A percentile compares a stretch with the other conserved stretches of the same genome.
Conservation (phyloP, 1,139 yeast genomes). For the Taphrina flavorubra region DNA sequence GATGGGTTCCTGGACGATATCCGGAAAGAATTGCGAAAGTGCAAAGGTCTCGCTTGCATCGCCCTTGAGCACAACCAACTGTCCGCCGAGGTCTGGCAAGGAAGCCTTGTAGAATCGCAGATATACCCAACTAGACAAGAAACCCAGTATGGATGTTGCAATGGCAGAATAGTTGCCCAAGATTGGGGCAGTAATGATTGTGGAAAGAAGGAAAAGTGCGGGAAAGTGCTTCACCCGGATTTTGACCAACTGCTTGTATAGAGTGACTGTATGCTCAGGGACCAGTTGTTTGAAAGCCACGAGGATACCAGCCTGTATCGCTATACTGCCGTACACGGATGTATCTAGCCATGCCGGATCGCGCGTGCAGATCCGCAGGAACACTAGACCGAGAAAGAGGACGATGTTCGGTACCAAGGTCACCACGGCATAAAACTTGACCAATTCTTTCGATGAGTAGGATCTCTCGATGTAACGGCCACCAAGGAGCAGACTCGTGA, state of each 20-base stretch:
- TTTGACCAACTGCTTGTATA: slow-evolving; percentile 67
- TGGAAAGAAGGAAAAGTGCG: slow-evolving; percentile 60
- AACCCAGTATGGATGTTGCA: slow-evolving; percentile 71
- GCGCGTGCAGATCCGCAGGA: slow-evolving; percentile 49
- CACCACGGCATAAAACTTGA: slow-evolving; percentile 63
- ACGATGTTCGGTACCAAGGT: slow-evolving; percentile 66
- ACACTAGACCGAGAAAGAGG: slow-evolving; percentile 57
- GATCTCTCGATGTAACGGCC: slow-evolving; percentile 60
- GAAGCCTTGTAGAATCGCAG: slow-evolving; percentile 72
- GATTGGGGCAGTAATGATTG: slow-evolving; percentile 52
- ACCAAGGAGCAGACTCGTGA: slow-evolving; percentile 61
- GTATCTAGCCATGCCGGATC: slow-evolving; percentile 29
- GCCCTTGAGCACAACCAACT: slow-evolving; percentile 55
- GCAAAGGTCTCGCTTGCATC: slow-evolving; percentile 92
- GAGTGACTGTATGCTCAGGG: slow-evolving; percentile 81
- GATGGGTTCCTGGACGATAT: slow-evolving; percentile 52
- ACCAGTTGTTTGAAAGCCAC: slow-evolving; percentile 87
- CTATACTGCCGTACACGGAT: slow-evolving; percentile 72
- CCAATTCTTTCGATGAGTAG: slow-evolving; percentile 66
- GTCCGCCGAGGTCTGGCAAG: slow-evolving; percentile 51
- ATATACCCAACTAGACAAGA: slow-evolving; percentile 72
- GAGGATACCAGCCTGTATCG: slow-evolving; percentile 73
- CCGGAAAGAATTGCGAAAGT: slow-evolving; percentile 66
- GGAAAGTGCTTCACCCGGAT: slow-evolving; percentile 74
- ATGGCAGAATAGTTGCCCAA: slow-evolving; percentile 48